Evolutionary conservation across 129 eudicot species (phyloP).

Genomic region (Oenanthe sinensis): DNA sequence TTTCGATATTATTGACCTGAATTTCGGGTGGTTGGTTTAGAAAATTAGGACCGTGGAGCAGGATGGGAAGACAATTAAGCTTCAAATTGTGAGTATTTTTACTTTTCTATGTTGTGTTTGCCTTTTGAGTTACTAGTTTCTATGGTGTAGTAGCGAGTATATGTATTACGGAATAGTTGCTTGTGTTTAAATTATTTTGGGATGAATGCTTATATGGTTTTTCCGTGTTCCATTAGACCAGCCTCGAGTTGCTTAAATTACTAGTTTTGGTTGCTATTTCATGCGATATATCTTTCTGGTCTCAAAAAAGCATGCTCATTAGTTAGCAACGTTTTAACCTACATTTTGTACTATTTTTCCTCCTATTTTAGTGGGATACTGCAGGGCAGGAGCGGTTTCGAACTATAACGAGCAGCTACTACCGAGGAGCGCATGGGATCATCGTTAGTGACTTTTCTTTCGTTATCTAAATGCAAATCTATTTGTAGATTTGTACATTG

Average conservation of each 20-base stretch:
- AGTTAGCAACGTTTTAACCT: not conserved
- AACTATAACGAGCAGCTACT: slow-evolving; percentile 97
- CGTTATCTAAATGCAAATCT: not conserved
- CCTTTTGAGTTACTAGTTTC: too few species aligned
- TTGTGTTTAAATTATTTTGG: not conserved
- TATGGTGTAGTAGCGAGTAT: not conserved
- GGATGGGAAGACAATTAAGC: slow-evolving; percentile 88
- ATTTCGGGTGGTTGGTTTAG: slow-evolving; percentile 30
- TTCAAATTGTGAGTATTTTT: slow-evolving; percentile 68
- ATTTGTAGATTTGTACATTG: not conserved
- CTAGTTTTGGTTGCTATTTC: not conserved
- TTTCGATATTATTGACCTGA: not conserved
- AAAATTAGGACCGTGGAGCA: slow-evolving; percentile 92
- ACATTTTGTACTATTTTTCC: not conserved
- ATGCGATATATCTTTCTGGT: too few species aligned
- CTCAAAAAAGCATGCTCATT: not conserved
- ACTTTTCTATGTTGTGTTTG: not conserved
- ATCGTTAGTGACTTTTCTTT: slow-evolving; percentile 45
- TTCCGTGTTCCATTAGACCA: too few species aligned
- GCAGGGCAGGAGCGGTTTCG: slow-evolving; percentile 99
- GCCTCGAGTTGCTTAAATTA: not conserved
- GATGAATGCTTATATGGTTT: not conserved
- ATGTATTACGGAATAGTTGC: not conserved
- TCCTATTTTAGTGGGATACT: slow-evolving; percentile 74
- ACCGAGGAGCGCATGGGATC: slow-evolving; percentile 98